Evolutionary conservation across 2,329 filamentous ascomycete genomes (phyloP).

Genomic region (Leptographium wingfieldii): DNA sequence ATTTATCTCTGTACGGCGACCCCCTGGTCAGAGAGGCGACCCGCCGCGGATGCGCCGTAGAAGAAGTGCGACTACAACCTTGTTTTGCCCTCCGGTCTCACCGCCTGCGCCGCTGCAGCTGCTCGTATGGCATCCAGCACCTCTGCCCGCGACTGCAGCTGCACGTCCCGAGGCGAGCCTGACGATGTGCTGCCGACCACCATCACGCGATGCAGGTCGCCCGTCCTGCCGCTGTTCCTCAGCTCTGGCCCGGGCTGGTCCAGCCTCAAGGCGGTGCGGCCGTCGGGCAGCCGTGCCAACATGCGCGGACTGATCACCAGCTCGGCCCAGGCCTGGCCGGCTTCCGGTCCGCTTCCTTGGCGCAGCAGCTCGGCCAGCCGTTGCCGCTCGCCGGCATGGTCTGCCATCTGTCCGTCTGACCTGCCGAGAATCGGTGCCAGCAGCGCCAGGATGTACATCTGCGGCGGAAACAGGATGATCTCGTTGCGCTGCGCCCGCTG

Average conservation of each 20-base stretch:
- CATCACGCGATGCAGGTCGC: constrained; percentile 48
- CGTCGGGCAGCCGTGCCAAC: constrained; percentile 30
- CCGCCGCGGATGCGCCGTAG: too few relatives aligned
- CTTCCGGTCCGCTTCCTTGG: neutral
- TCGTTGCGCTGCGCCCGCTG: constrained; percentile 46
- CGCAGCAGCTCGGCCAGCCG: neutral
- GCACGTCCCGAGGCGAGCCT: constrained; percentile 39
- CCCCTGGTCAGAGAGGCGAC: neutral
- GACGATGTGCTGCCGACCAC: constrained; percentile 35
- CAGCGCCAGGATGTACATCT: constrained; percentile 60
- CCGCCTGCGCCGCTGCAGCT: neutral
- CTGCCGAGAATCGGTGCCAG: constrained; percentile 39
- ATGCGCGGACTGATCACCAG: constrained; percentile 48
- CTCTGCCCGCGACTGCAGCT: constrained; percentile 38
- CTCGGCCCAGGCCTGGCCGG: constrained; percentile 35
- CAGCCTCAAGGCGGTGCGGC: constrained; percentile 40
- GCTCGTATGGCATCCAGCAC: neutral
- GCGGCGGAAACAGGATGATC: constrained; percentile 82
- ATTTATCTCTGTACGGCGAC: neutral
- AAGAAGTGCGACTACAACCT: neutral
- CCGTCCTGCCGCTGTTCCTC: constrained; percentile 31
- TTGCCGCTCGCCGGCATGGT: constrained; percentile 6
- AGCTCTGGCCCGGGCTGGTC: constrained; percentile 46
- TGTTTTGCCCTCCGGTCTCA: neutral
- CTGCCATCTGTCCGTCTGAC: neutral